phyloP scores from a whole-genome alignment of 2,329 filamentous ascomycete species.

The Ilyonectria robusta region DNA sequence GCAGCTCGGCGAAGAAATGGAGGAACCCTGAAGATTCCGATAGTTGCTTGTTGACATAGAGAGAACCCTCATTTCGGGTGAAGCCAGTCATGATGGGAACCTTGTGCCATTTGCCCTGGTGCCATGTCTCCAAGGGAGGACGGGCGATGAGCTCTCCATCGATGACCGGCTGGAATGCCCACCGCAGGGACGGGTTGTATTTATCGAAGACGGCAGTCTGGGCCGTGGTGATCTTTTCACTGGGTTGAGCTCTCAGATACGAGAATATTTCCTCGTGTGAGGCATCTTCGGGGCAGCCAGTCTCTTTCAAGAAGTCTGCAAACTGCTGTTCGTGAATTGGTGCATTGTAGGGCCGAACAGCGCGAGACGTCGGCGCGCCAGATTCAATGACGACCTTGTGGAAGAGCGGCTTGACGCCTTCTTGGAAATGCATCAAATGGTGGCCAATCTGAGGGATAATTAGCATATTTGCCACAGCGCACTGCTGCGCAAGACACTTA shows the following conservation, averaged over 20 bases:
- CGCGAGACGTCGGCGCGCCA: slow-evolving; percentile 67
- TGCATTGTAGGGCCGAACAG: slow-evolving; percentile 68
- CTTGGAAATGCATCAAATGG: slow-evolving; percentile 68
- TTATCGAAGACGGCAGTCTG: slow-evolving; percentile 59
- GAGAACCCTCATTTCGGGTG: slow-evolving; percentile 77
- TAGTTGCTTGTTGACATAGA: slow-evolving; percentile 70
- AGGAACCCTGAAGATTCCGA: slow-evolving; percentile 66
- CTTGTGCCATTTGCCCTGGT: slow-evolving; percentile 46
- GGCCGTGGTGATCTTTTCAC: slow-evolving; percentile 52
- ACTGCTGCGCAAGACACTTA: slow-evolving; percentile 37
- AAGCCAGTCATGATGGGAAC: slow-evolving; percentile 75
- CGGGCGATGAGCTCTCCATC: slow-evolving; percentile 71
- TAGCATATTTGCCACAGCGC: not conserved
- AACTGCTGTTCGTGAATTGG: slow-evolving; percentile 72
- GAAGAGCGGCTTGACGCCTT: slow-evolving; percentile 62
- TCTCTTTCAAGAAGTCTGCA: slow-evolving; percentile 40
- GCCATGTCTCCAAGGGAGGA: slow-evolving; percentile 72
- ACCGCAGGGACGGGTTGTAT: slow-evolving; percentile 63
- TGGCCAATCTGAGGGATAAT: slow-evolving; percentile 70
- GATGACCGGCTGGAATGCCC: slow-evolving; percentile 78
- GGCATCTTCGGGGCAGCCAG: slow-evolving; percentile 31
- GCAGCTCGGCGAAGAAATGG: slow-evolving; percentile 71
- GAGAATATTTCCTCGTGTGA: slow-evolving; percentile 56
- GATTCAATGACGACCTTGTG: slow-evolving; percentile 70
- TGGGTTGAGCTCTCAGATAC: slow-evolving; percentile 61